Base-by-base conservation (phyloP, 129 eudicot species). In the Logfia minima region DNA sequence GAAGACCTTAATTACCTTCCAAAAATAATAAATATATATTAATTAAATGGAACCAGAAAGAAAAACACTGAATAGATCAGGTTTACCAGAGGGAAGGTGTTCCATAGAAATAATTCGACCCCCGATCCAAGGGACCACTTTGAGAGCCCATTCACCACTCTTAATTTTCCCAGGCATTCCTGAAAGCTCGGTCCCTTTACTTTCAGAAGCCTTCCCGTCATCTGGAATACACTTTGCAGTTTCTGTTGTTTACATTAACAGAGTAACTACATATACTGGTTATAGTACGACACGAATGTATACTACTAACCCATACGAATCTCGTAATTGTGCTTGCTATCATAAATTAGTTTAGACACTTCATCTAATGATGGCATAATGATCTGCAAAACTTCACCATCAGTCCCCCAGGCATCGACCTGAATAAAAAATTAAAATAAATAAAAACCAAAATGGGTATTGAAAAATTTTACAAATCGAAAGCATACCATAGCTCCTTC, bases 51-150 rank as follows among this genome's bases (percentile, higher is more conserved):
- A 55, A 5, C 23, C 61, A 14, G 6, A 55, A 55, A 55, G 21
- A 41, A 19, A 41, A 67, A 48, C 1, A 63, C 22, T 26, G 41
- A 77, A 62, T 68, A n/a, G 28, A 71, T 56, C 53, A 75, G 43
- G 13, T 53, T 79, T 86, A 94, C 99, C 92, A 32, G 98, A 79
- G 56, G 96, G 97, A 69, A 81, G 81, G 82, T 94, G 98, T 60
- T 94, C 88, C 97, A 89, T 94, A 5, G 98, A 86, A 72, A 89
- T 86, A 56, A 94, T 87, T 67, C 97, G 88, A 72, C 97, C 99
- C 63, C 99, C 97, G 28, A 94, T 89, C 97, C 97, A 94, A 52
- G 99, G 99, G 61, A 94, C 96, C 75, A 89, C 92, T 86, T 91
- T 89, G 39, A 94, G 92, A 68, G 77, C 84, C 99, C 99, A 94